Conservation (phyloP, 257 asterid species). For the Capsicum baccatum region DNA sequence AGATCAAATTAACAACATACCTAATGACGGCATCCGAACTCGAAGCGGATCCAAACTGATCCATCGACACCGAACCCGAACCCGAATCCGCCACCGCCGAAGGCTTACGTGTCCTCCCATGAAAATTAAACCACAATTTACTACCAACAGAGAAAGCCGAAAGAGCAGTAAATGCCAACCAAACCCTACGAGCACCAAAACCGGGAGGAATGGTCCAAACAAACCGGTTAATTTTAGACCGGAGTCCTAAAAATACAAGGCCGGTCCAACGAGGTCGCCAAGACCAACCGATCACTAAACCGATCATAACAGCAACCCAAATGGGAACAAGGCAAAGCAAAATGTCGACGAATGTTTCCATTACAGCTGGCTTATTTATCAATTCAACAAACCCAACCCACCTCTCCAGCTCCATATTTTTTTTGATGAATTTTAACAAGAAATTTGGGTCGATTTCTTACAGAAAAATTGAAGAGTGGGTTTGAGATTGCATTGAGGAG, state of each 20-base stretch:
- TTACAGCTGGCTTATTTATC: conserved; percentile 57
- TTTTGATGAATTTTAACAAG: not conserved
- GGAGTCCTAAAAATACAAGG: conserved; percentile 70
- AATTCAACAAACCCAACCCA: conserved; percentile 54
- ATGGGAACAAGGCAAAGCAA: conserved; percentile 88
- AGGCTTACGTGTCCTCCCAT: conserved; percentile 50
- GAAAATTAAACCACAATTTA: conserved; percentile 68
- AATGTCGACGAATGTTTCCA: conserved; percentile 91
- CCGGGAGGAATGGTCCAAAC: conserved; percentile 92
- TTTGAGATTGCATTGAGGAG: conserved; percentile 21
- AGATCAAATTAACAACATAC: conserved; percentile 39
- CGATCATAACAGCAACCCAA: conserved; percentile 98
- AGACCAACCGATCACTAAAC: conserved; percentile 92
- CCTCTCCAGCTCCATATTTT: conserved; percentile 61
- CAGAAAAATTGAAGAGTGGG: conserved; percentile 21
- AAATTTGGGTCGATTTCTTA: not conserved
- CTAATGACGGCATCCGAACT: conserved; percentile 34
- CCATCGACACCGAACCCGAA: conserved; percentile 22
- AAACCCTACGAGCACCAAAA: conserved; percentile 86
- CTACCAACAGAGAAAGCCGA: conserved; percentile 89
- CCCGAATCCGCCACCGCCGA: conserved; percentile 32
- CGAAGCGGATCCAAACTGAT: not conserved
- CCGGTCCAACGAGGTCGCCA: conserved; percentile 98
- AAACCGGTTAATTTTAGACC: conserved; percentile 74
- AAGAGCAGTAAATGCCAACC: conserved; percentile 90